phyloP scores from a whole-genome alignment of 2,329 filamentous ascomycete species.

The Penicillium sp. region DNA sequence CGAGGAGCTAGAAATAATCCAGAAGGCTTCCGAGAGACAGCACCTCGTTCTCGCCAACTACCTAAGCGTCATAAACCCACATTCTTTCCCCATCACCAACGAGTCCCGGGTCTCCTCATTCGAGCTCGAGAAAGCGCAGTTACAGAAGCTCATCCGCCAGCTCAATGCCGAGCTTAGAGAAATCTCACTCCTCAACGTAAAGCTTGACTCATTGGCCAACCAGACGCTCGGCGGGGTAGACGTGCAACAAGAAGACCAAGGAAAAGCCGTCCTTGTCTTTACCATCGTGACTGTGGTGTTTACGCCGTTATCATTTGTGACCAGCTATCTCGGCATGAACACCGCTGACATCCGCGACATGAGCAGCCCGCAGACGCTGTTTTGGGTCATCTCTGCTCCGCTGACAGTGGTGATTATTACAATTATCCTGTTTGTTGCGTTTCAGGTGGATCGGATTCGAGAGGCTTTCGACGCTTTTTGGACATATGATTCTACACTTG shows the following conservation, averaged over 20 bases:
- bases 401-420: not conserved
- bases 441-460: not conserved
- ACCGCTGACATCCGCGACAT: slow-evolving; percentile 26
- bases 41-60: too few relatives aligned
- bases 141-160: not conserved
- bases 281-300: slow-evolving; percentile 34
- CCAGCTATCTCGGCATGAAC: slow-evolving; percentile 19
- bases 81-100: not conserved
- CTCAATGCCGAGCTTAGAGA: not conserved
- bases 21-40: too few relatives aligned
- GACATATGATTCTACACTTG: not conserved
- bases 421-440: not conserved
- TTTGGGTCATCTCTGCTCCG: slow-evolving; percentile 21
- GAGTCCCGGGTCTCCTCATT: not conserved
- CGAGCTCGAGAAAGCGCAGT: not conserved
- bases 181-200: not conserved
- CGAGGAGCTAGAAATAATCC: too few relatives aligned
- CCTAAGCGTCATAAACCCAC: not conserved
- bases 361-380: slow-evolving; percentile 17
- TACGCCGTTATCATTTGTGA: slow-evolving; percentile 16
- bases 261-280: slow-evolving; percentile 32
- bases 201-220: not conserved
- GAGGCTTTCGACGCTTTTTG: not conserved
- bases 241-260: slow-evolving; percentile 7
- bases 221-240: not conserved